Percentiles rank a stretch among this genome's conserved stretches.
phyloP scores from a whole-genome alignment of 2,329 filamentous ascomycete genomes.

The Claviceps monticola region DNA sequence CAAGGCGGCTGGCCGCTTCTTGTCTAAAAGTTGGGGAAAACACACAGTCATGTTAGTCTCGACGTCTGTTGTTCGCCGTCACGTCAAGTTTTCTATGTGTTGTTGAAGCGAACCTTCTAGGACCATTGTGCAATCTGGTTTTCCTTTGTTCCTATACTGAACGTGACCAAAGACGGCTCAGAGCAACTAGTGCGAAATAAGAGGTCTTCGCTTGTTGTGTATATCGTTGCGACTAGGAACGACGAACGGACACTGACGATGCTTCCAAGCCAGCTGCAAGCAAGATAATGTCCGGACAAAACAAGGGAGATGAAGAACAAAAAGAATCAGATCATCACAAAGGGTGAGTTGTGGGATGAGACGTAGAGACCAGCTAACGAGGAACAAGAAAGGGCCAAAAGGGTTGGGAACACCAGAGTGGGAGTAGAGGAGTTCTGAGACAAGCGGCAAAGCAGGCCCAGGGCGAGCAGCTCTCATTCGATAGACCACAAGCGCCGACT shows the following conservation, averaged over 20 bases:
- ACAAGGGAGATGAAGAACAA: background rate
- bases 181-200: constrained; percentile 3
- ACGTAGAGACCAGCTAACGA: constrained; percentile 44
- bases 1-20: constrained; percentile 41
- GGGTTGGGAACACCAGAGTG: constrained; percentile 20
- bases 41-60: constrained; percentile 9
- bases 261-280: constrained; percentile 10
- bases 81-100: background rate
- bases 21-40: constrained; percentile 30
- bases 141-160: background rate
- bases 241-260: constrained; percentile 4
- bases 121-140: constrained; percentile 18
- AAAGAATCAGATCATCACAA: constrained; percentile 22
- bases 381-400: constrained; percentile 21
- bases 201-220: constrained; percentile 1
- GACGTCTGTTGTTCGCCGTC: background rate
- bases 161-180: background rate
- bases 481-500: constrained; percentile 21
- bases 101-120: constrained; percentile 24
- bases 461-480: constrained; percentile 15
- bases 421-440: constrained; percentile 39
- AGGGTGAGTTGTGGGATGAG: constrained; percentile 12
- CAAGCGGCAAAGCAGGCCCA: constrained; percentile 14
- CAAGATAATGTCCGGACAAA: constrained; percentile 5
- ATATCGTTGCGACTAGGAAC: constrained; percentile 1